These are phyloP conservation scores for Teratosphaeria destructans DNA, from an alignment of 2,329 filamentous ascomycete species.

Conservation along the genomic window DNA sequence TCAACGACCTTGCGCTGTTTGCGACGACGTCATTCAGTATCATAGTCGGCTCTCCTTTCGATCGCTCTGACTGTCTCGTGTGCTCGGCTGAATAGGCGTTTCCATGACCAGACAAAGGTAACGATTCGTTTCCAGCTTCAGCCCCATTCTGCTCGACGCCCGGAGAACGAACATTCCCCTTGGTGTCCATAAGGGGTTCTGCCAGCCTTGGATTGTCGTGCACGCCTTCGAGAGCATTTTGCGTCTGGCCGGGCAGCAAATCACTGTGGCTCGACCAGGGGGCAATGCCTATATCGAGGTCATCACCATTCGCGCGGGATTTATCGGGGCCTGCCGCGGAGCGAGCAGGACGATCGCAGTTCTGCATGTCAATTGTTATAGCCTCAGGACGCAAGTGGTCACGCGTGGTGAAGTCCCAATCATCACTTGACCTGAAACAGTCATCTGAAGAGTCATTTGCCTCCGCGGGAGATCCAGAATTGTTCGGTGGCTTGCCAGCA, in stretches of 20 bases:
- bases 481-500: neutral
- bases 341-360: neutral
- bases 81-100: neutral
- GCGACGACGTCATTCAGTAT: neutral
- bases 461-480: neutral
- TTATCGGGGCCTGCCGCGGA: neutral
- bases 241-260: neutral
- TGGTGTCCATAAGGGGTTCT: neutral
- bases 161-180: neutral
- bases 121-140: neutral
- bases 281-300: neutral
- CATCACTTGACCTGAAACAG: neutral
- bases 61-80: neutral
- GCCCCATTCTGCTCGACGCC: neutral
- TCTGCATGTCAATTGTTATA: neutral
- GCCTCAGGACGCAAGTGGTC: neutral
- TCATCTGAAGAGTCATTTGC: neutral
- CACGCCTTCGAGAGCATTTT: neutral
- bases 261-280: neutral
- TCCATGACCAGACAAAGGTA: neutral
- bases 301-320: neutral
- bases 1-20: neutral
- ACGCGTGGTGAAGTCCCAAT: neutral
- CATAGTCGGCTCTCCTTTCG: neutral
- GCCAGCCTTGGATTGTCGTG: neutral